Evolutionary conservation across 2,329 filamentous ascomycete species (phyloP).

Genomic region (Cladosporium sp.): DNA sequence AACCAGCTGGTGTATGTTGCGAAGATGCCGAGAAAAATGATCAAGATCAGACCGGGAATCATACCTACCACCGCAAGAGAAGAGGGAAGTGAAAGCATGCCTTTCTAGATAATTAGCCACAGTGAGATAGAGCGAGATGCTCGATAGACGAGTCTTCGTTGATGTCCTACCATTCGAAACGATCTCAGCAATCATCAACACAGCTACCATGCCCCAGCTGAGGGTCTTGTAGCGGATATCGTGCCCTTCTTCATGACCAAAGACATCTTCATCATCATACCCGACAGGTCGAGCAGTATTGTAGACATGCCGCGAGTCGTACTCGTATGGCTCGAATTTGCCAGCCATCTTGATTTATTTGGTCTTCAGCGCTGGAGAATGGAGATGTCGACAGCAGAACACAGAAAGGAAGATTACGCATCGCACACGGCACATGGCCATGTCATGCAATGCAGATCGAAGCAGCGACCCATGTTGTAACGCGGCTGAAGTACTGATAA

Average conservation of each 20-base stretch:
- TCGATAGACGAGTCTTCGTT: background rate
- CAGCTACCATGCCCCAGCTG: slow-evolving; percentile 46
- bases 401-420: too few relatives aligned
- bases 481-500: background rate
- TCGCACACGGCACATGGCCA: too few relatives aligned
- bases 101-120: background rate
- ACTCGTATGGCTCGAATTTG: background rate
- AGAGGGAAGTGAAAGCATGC: slow-evolving; percentile 48
- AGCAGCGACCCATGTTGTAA: too few relatives aligned
- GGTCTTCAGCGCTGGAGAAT: too few relatives aligned
- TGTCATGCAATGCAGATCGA: too few relatives aligned
- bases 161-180: slow-evolving; percentile 35
- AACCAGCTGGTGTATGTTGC: slow-evolving; percentile 47
- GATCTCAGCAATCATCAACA: slow-evolving; percentile 53
- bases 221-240: slow-evolving; percentile 50
- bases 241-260: slow-evolving; percentile 34
- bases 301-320: slow-evolving; percentile 9
- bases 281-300: slow-evolving; percentile 8
- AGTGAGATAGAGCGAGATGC: background rate
- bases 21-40: slow-evolving; percentile 46
- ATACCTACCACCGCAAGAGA: slow-evolving; percentile 48
- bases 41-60: slow-evolving; percentile 47
- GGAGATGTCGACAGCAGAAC: too few relatives aligned
- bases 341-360: too few relatives aligned
- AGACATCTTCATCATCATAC: slow-evolving; percentile 34